Evolutionary conservation across 2,329 filamentous ascomycete species (phyloP).

Genomic region (Magnaporthales sp.): DNA sequence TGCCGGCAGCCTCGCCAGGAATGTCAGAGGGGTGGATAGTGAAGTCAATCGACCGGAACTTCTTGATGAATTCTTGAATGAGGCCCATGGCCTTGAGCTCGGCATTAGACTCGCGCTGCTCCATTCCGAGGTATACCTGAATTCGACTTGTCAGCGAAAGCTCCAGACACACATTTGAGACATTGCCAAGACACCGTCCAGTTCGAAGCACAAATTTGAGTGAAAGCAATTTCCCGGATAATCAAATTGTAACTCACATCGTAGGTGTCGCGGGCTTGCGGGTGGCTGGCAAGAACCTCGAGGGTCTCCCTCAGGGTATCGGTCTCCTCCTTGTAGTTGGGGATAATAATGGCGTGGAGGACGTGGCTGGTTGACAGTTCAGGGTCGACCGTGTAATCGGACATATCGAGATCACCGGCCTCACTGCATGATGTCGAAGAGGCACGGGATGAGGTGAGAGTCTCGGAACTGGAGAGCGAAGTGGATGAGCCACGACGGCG

Average conservation of each 20-base stretch:
- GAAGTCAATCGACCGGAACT: constrained; percentile 58
- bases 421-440: constrained; percentile 41
- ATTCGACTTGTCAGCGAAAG: not conserved
- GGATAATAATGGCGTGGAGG: constrained; percentile 60
- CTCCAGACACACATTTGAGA: not conserved
- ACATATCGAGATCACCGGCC: constrained; percentile 39
- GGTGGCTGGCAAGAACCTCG: constrained; percentile 59
- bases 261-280: constrained; percentile 53
- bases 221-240: constrained; percentile 7
- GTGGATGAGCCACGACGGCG: constrained; percentile 43
- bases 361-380: constrained; percentile 35
- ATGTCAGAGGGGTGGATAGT: constrained; percentile 60
- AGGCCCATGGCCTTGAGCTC: constrained; percentile 54
- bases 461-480: constrained; percentile 48
- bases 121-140: constrained; percentile 66
- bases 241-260: constrained; percentile 55
- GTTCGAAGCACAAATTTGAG: not conserved
- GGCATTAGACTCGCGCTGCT: constrained; percentile 54
- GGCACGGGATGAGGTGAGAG: constrained; percentile 37
- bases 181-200: constrained; percentile 8
- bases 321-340: constrained; percentile 67
- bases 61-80: constrained; percentile 53
- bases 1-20: constrained; percentile 60
- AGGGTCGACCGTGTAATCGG: constrained; percentile 32
- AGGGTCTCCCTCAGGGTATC: constrained; percentile 61